Evolutionary conservation across 2,329 filamentous ascomycete species (phyloP), one percentile per base, ranked within the genome.

Genomic region (Pestalotiopsis sp.): DNA sequence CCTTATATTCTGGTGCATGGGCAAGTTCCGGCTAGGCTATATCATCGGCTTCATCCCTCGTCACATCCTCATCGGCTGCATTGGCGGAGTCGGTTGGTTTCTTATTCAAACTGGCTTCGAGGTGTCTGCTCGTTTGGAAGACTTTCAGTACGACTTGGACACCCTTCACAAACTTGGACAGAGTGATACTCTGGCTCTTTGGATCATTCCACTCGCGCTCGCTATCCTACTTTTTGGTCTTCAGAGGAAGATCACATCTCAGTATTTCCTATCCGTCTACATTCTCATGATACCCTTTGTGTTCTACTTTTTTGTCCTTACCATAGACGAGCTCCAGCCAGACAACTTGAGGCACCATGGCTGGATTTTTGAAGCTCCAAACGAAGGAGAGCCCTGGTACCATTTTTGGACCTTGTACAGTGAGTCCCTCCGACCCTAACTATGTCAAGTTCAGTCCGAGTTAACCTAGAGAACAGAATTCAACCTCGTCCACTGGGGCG

Each of bases 1-100:
- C 1, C 75, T 94, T 31, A 93, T 98, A 5, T 99, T 99, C 83
- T 97, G 96, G 77, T 83, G 93, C 11, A 95, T 99, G 85, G 96
- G 96, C 66, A 87, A 88, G 45, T 97, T 95, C 82, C 91, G 90
- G 75, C 89, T 98, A 67, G 96, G 96, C 39, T 97, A 95, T 71
- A 89, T 99, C 71, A 94, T 98, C 70, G 96, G 95, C 69, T 99
- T 99, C 82, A 98, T 99, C 74, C 96, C 96, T 4, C 90, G 96
- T 59, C 95, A 97, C 74, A 99, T 99, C 74, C 84, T 99, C 39
- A 97, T 98, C 71, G 96, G 96, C 67, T 99, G 96, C 77, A 98
- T 99, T 73, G 96, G 96, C 58, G 96, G 96, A 71, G 96, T 99
- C 9, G 96, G 96, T 4, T 97, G 94, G 87, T 99, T 99, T 80